Evolutionary conservation across 2,329 filamentous ascomycete species (phyloP).

Genomic region (Monosporascus sp.): DNA sequence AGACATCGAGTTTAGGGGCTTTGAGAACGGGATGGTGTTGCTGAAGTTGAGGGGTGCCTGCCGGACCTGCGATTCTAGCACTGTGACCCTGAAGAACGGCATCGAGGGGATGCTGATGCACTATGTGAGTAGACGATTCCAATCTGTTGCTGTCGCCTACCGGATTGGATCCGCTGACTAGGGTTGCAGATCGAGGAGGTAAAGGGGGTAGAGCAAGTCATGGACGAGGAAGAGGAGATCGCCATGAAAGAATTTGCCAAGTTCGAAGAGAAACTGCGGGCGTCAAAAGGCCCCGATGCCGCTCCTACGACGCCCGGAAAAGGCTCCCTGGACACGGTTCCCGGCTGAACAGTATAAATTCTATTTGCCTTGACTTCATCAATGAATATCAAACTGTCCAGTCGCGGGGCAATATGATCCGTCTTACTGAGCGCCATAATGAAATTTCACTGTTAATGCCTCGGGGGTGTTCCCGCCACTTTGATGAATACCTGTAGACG

Average conservation of each 20-base stretch:
- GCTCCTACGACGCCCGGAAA: slow-evolving; percentile 33
- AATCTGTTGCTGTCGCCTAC: not conserved
- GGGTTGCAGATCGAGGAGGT: slow-evolving; percentile 86
- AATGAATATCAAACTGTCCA: no score
- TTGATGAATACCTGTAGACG: not conserved
- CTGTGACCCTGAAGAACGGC: slow-evolving; percentile 92
- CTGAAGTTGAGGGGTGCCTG: slow-evolving; percentile 90
- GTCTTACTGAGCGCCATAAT: no score
- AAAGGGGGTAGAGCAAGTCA: slow-evolving; percentile 81
- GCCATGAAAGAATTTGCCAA: slow-evolving; percentile 83
- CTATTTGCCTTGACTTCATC: no score
- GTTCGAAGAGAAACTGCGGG: slow-evolving; percentile 78
- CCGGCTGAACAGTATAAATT: slow-evolving; percentile 21
- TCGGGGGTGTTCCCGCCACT: not conserved
- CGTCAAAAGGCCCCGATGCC: slow-evolving; percentile 42
- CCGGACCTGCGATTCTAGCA: slow-evolving; percentile 93
- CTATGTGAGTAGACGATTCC: slow-evolving; percentile 58
- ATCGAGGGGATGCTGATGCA: slow-evolving; percentile 99
- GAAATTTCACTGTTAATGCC: not conserved
- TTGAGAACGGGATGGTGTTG: slow-evolving; percentile 77
- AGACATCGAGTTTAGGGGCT: slow-evolving; percentile 92
- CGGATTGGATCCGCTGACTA: slow-evolving; percentile 20
- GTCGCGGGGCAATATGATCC: not conserved
- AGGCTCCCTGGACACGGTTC: slow-evolving; percentile 33
- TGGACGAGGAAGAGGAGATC: slow-evolving; percentile 90